Evolutionary conservation across 2,329 filamentous ascomycete genomes (phyloP).

Genomic region (Verticillium longisporum): DNA sequence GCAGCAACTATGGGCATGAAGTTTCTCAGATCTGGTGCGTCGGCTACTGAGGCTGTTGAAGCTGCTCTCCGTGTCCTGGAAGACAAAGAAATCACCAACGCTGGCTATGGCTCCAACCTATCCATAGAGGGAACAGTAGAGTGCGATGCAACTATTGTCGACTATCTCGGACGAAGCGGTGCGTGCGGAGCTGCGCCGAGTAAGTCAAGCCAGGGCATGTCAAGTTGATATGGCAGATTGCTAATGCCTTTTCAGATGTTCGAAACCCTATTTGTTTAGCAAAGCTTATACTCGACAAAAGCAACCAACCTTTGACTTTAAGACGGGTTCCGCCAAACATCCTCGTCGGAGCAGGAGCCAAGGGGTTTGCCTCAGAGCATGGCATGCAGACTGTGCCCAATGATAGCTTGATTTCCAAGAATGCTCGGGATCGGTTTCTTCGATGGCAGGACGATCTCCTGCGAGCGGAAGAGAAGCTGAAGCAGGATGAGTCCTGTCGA

Average conservation of each 20-base stretch:
- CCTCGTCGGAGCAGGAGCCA: constrained; percentile 78
- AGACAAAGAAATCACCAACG: constrained; percentile 93
- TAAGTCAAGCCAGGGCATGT: constrained; percentile 38
- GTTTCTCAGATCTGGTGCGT: constrained; percentile 69
- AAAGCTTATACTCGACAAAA: constrained; percentile 72
- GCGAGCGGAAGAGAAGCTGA: constrained; percentile 44
- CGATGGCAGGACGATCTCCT: constrained; percentile 73
- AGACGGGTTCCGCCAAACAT: constrained; percentile 89
- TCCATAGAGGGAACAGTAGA: constrained; percentile 87
- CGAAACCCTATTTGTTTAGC: constrained; percentile 89
- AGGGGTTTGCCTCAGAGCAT: constrained; percentile 75
- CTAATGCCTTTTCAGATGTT: constrained; percentile 53
- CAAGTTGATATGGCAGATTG: constrained; percentile 9
- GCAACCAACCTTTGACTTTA: constrained; percentile 70
- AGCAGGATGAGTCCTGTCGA: constrained; percentile 15
- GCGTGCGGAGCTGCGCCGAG: constrained; percentile 86
- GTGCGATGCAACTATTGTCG: constrained; percentile 89
- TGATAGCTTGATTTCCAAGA: constrained; percentile 72
- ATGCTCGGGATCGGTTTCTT: constrained; percentile 69
- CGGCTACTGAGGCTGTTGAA: constrained; percentile 83
- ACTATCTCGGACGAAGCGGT: constrained; percentile 84
- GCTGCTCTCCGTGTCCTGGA: constrained; percentile 82
- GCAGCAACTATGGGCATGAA: constrained; percentile 80
- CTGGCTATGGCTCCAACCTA: constrained; percentile 92
- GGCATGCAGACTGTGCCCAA: constrained; percentile 68